Evolutionary conservation across 2,329 filamentous ascomycete species (phyloP).

Genomic region (Beauveria sp.): DNA sequence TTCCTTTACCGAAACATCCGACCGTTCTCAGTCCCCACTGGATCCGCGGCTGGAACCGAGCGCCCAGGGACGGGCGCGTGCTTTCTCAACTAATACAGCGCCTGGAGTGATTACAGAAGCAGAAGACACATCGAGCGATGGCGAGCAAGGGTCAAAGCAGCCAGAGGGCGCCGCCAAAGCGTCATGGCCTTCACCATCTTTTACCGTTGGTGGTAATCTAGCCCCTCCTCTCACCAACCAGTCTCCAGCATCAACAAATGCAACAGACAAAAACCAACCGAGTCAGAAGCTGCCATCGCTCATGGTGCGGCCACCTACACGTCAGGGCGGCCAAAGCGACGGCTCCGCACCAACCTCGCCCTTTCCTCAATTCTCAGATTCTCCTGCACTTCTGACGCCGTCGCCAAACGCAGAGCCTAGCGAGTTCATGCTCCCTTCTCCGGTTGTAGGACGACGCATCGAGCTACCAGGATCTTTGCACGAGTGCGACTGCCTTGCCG

Average conservation of each 20-base stretch:
- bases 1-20: constrained; percentile 18
- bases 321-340: constrained; percentile 33
- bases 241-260: constrained; percentile 12
- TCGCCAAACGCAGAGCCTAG: constrained; percentile 33
- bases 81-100: constrained; percentile 1
- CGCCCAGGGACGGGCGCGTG: constrained; percentile 5
- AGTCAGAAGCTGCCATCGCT: constrained; percentile 19
- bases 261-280: constrained; percentile 6
- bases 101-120: constrained; percentile 2
- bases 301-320: constrained; percentile 40
- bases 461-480: constrained; percentile 40
- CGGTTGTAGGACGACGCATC: constrained; percentile 29
- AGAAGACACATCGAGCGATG: not conserved
- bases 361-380: constrained; percentile 63
- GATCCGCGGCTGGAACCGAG: constrained; percentile 5
- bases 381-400: constrained; percentile 37
- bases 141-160: not conserved
- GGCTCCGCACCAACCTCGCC: constrained; percentile 47
- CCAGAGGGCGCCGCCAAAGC: constrained; percentile 6
- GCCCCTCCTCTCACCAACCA: constrained; percentile 28
- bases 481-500: constrained; percentile 24
- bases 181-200: constrained; percentile 23
- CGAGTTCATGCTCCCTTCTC: constrained; percentile 48
- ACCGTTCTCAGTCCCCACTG: not conserved
- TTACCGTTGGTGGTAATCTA: constrained; percentile 32